Conservation (phyloP, 108 stramenopile genomes). For the Fragilaria radians region DNA sequence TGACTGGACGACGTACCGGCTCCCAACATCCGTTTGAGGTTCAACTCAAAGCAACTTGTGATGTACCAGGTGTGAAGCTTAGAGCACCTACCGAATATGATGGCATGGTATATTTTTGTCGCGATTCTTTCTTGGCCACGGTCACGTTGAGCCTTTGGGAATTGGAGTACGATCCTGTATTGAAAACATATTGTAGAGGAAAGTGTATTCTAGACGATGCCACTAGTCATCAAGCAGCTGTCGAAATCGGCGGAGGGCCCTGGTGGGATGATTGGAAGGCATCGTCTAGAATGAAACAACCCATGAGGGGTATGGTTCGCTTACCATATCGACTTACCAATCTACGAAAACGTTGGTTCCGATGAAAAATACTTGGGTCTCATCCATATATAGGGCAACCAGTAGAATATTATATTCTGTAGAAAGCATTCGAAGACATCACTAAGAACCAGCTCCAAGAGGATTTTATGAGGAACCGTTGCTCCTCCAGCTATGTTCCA, state of each 20-base stretch:
- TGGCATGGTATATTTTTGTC: constrained; percentile 79
- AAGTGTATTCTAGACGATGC: constrained; percentile 44
- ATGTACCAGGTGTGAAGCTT: constrained; percentile 56
- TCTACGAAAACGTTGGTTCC: not conserved
- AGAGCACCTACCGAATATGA: constrained; percentile 76
- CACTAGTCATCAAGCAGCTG: constrained; percentile 50
- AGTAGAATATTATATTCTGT: no score
- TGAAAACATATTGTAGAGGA: constrained; percentile 40
- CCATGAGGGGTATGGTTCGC: constrained; percentile 23
- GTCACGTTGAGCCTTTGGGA: constrained; percentile 59
- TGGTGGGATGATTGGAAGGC: constrained; percentile 50
- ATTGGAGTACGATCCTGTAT: constrained; percentile 44
- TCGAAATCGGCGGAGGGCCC: constrained; percentile 72
- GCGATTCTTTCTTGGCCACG: constrained; percentile 68
- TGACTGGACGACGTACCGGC: constrained; percentile 44
- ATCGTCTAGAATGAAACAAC: constrained; percentile 31
- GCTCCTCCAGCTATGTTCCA: no score
- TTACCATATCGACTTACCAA: constrained; percentile 23
- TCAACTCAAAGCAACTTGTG: constrained; percentile 46
- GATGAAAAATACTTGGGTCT: no score
- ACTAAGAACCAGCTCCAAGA: no score
- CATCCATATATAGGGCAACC: no score
- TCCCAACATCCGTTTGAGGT: constrained; percentile 50
- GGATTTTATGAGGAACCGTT: no score
- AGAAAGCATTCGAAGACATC: no score